Conservation (phyloP, 371 early-diverging fungal species). For the Syncephalastrum contaminatum region DNA sequence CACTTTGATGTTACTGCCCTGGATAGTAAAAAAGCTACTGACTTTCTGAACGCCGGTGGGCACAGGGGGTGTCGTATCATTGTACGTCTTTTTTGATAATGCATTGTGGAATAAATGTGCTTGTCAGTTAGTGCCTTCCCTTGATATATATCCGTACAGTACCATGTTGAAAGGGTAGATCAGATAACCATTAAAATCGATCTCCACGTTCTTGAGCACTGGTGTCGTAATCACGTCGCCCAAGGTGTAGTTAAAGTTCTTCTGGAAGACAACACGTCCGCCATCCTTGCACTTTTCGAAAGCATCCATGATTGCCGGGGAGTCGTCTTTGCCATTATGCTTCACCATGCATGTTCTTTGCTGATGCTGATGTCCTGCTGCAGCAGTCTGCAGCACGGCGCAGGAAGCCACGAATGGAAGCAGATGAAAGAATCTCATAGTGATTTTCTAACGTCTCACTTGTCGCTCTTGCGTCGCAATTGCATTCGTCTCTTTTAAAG, state of each 20-base stretch:
- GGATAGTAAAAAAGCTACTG: constrained; percentile 16
- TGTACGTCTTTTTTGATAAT: constrained; percentile 1
- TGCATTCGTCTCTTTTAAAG: too few relatives aligned
- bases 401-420: too few relatives aligned
- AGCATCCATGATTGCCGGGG: constrained; percentile 15
- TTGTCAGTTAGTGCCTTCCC: too few relatives aligned
- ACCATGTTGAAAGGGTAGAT: constrained; percentile 14
- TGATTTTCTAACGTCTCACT: too few relatives aligned
- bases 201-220: constrained; percentile 10
- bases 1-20: constrained; percentile 16
- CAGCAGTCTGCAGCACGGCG: too few relatives aligned
- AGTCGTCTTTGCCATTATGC: constrained; percentile 16
- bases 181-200: constrained; percentile 9
- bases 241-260: constrained; percentile 9
- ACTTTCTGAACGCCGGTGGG: constrained; percentile 15
- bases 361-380: too few relatives aligned
- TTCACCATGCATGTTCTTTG: constrained; percentile 8
- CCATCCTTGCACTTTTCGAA: constrained; percentile 16
- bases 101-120: neutral
- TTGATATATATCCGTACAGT: neutral
- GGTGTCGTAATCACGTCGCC: constrained; percentile 12
- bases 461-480: too few relatives aligned
- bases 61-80: constrained; percentile 13
- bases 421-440: too few relatives aligned
- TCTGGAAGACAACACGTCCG: constrained; percentile 14